Evolutionary conservation across 1,284 basidiomycete genomes (phyloP).

Genomic region (Leccinum pachyderme): DNA sequence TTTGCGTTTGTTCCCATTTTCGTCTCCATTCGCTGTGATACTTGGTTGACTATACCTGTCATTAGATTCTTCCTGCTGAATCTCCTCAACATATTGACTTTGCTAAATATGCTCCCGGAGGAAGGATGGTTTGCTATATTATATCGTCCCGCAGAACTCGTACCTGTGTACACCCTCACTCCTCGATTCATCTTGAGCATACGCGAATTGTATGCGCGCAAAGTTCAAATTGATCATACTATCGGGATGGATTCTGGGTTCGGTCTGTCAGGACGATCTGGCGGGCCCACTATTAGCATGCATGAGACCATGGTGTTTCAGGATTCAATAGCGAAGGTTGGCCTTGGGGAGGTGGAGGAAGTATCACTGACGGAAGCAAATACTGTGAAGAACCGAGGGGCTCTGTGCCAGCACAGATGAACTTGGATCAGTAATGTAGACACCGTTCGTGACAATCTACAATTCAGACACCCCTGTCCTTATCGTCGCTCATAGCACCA

Average conservation of each 20-base stretch:
- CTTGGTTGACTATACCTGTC: background rate
- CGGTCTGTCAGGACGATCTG: background rate
- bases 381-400: background rate
- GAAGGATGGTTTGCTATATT: background rate
- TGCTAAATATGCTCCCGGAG: background rate
- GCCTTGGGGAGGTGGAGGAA: background rate
- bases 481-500: background rate
- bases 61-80: background rate
- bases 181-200: background rate
- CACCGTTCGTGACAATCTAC: background rate
- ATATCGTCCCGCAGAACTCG: background rate
- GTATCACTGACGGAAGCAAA: background rate
- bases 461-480: background rate
- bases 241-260: background rate
- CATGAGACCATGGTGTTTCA: background rate
- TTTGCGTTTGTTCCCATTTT: background rate
- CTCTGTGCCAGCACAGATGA: no score
- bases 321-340: background rate
- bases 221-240: background rate
- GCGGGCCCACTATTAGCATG: background rate
- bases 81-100: background rate
- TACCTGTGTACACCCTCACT: background rate
- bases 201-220: background rate
- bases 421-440: no score
- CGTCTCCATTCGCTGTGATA: background rate